phyloP scores from a whole-genome alignment of 139 green algal genomes.

The Pseudopediastrum boryanum region DNA sequence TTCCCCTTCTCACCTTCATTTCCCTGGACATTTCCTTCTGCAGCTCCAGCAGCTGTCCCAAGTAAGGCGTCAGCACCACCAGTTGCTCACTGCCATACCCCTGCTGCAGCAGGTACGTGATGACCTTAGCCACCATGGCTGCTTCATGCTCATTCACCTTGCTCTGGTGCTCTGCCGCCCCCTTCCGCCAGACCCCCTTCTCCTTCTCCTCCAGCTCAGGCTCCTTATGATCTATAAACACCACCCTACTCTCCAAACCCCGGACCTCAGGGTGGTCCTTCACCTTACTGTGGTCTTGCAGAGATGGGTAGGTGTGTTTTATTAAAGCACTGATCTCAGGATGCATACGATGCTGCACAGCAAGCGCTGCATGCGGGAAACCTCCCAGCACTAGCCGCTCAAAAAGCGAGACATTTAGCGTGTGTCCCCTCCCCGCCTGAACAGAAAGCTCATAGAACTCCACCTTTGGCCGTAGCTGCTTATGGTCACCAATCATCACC shows the following conservation, averaged over 20 bases:
- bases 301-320: constrained; percentile 42
- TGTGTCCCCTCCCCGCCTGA: constrained; percentile 57
- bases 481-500: constrained; percentile 77
- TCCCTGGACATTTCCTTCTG: constrained; percentile 31
- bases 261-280: constrained; percentile 27
- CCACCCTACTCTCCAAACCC: constrained; percentile 45
- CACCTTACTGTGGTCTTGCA: constrained; percentile 49
- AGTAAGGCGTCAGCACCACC: constrained; percentile 81
- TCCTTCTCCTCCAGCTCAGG: constrained; percentile 18
- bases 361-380: constrained; percentile 58
- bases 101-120: constrained; percentile 71
- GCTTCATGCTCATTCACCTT: constrained; percentile 63
- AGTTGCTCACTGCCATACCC: constrained; percentile 63
- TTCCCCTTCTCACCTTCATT: too few species aligned
- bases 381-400: constrained; percentile 68
- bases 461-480: constrained; percentile 83
- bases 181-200: background rate
- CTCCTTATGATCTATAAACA: constrained; percentile 7
- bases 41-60: constrained; percentile 76
- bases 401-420: constrained; percentile 84
- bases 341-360: constrained; percentile 82
- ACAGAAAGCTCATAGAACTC: constrained; percentile 63
- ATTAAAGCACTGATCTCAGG: constrained; percentile 45
- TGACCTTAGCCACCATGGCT: constrained; percentile 50
- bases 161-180: constrained; percentile 36